Base-by-base conservation (phyloP, 306 rosid species). In the Casuarina glauca region DNA sequence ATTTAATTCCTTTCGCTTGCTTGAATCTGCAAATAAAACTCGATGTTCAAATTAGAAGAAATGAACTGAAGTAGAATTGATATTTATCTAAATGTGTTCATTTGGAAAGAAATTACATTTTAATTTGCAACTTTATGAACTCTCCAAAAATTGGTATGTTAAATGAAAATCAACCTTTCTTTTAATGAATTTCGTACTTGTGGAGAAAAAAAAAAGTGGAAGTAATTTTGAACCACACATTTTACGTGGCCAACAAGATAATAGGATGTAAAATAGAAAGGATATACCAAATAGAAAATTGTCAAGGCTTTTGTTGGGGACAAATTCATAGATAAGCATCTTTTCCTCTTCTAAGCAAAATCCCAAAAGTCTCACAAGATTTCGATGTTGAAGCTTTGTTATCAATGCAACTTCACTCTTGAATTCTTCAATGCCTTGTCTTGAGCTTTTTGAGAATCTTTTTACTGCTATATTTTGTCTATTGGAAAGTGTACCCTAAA, bases 261-360 rank as follows among this genome's bases (percentile, higher is more conserved):
- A 26, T 26, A 0, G 32, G 32, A 26, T 1, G 1, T 0, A 26
- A 26, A 26, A 26, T 26, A 26, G 32, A 19, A 55, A 4, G 20
- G 63, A 57, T 36, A 19, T 1, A 57, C 63, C 63, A 39, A 67
- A 76, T 57, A 79, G 73, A 58, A 85, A 26, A 26, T 26, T 26
- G 32, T 85, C 86, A 3, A 83, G 62, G 66, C 88, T 85, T 72
- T 79, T 76, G 77, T 82, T 85, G 10, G 79, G 46, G 54, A 81
- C 53, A 32, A 78, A 81, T 39, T 63, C 69, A 0, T 63, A 63
- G 46, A 63, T 9, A 6, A 63, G 46, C 4, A 63, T 63, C 46
- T 38, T 63, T 16, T 63, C 69, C 3, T 45, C 69, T 38, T 63
- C 45, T 4, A 63, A 36, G 3, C 69, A 63, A 63, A 63, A 63